phyloP scores from a whole-genome alignment of 2,329 filamentous ascomycete species.

The Talaromyces sp. region DNA sequence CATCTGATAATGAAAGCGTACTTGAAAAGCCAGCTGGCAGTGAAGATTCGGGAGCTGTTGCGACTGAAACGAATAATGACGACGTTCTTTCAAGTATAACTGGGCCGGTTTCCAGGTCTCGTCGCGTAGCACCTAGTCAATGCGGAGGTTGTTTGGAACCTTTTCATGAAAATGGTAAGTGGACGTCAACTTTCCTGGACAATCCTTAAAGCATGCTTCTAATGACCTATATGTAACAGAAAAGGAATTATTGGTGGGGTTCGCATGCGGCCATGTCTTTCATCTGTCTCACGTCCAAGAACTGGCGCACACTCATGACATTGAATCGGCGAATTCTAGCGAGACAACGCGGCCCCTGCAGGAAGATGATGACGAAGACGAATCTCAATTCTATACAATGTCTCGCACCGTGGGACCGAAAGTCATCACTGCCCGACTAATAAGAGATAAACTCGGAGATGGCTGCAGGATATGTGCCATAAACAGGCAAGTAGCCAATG shows the following conservation, averaged over 20 bases:
- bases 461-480: constrained; percentile 41
- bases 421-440: constrained; percentile 76
- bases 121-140: constrained; percentile 26
- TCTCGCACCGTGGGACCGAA: constrained; percentile 71
- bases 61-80: constrained; percentile 17
- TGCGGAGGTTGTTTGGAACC: constrained; percentile 40
- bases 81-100: constrained; percentile 3
- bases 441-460: constrained; percentile 64
- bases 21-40: not conserved
- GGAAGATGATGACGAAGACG: not conserved
- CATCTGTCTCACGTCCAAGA: constrained; percentile 60
- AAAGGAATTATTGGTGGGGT: constrained; percentile 59
- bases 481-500: constrained; percentile 33
- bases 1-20: not conserved
- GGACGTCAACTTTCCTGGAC: not conserved
- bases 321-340: constrained; percentile 16
- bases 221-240: constrained; percentile 34
- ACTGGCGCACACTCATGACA: constrained; percentile 30
- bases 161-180: constrained; percentile 39
- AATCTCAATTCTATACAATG: constrained; percentile 25
- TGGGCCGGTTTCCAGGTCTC: constrained; percentile 4
- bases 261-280: constrained; percentile 67
- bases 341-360: constrained; percentile 20
- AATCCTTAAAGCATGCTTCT: not conserved
- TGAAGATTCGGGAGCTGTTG: constrained; percentile 16